phyloP scores from a whole-genome alignment of 371 early-diverging fungal species.

The Mucor sp. region DNA sequence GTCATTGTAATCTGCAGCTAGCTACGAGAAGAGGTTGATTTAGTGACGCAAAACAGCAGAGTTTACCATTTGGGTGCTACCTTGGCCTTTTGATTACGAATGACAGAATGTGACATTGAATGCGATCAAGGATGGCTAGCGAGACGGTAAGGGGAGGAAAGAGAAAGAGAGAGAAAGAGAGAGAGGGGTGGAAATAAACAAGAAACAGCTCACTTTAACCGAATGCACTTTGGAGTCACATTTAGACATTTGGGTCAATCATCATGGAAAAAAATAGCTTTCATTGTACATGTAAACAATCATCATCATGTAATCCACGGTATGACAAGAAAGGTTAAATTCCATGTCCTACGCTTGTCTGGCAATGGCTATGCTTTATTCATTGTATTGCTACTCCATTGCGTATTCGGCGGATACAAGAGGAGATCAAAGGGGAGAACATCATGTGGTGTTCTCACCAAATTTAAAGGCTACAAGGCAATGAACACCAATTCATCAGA shows the following conservation, averaged over 20 bases:
- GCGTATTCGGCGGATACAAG: not conserved
- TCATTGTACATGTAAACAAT: not conserved
- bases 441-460: slow-evolving; percentile 19
- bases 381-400: not conserved
- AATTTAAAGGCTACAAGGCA: not conserved
- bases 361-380: not conserved
- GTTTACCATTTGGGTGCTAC: slow-evolving; percentile 1
- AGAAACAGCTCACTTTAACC: not conserved
- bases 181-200: slow-evolving; percentile 1
- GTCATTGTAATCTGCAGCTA: slow-evolving; percentile 52
- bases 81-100: slow-evolving; percentile 31
- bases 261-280: not conserved
- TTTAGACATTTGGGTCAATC: not conserved
- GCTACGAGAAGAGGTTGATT: slow-evolving; percentile 21
- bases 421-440: not conserved
- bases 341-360: not conserved
- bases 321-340: not conserved
- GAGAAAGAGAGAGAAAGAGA: not conserved
- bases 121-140: not conserved
- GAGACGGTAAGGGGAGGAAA: not conserved
- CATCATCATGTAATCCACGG: not conserved
- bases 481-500: not conserved
- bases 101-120: slow-evolving; percentile 11
- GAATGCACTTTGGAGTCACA: not conserved
- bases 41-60: not conserved